Percentiles rank a stretch among this genome's conserved stretches.
Conservation (phyloP, 1,284 basidiomycete genomes). For the Xerocomus minutiporus region DNA sequence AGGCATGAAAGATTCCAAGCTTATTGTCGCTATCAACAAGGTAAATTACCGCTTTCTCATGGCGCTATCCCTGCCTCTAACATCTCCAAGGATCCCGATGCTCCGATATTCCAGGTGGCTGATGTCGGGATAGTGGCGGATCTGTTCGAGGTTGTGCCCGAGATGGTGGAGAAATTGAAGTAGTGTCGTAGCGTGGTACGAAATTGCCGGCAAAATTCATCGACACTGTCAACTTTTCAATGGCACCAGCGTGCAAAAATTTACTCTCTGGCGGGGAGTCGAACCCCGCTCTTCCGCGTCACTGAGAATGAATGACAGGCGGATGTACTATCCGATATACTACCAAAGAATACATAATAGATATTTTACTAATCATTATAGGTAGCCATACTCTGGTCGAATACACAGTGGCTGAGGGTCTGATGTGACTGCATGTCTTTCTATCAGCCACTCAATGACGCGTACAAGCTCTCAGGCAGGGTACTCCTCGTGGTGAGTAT, state of each 20-base stretch:
- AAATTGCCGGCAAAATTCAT: neutral
- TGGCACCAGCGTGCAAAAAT: neutral
- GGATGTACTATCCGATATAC: conserved; percentile 43
- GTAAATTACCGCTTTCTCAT: conserved; percentile 33
- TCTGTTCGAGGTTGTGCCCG: conserved; percentile 83
- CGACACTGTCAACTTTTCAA: too few species aligned
- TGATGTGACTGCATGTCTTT: conserved; percentile 31
- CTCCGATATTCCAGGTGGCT: conserved; percentile 98
- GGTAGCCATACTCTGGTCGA: neutral
- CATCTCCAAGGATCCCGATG: conserved; percentile 78
- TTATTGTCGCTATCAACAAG: conserved; percentile 99
- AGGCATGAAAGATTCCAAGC: conserved; percentile 99
- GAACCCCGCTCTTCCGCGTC: conserved; percentile 42
- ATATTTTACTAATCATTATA: rapidly evolving
- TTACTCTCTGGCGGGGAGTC: conserved; percentile 43
- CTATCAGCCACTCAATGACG: conserved; percentile 33
- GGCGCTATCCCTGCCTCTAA: conserved; percentile 10
- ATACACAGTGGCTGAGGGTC: neutral
- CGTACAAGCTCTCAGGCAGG: conserved; percentile 40
- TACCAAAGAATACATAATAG: conserved; percentile 31
- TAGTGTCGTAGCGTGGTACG: conserved; percentile 31
- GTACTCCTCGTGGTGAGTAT: conserved; percentile 47
- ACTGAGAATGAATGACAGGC: conserved; percentile 32
- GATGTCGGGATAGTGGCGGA: conserved; percentile 94
- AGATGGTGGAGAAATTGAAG: conserved; percentile 82